Conservation (phyloP, 495 filamentous ascomycete species). For the Elaphomyces granulatus region DNA sequence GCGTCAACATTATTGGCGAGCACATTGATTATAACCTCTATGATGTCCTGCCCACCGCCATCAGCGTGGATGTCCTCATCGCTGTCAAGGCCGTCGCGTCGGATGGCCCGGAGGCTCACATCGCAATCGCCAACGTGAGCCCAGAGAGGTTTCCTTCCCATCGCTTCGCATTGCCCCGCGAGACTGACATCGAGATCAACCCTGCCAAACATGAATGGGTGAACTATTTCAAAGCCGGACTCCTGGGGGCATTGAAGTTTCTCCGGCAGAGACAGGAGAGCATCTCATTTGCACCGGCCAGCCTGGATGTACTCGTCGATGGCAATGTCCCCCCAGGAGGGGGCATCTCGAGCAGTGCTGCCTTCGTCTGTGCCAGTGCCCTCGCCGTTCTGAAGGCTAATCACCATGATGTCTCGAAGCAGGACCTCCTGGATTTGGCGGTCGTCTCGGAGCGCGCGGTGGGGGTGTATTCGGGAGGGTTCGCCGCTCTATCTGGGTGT, state of each 20-base stretch:
- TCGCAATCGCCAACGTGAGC: slow-evolving; percentile 67
- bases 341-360: slow-evolving; percentile 88
- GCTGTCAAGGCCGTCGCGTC: slow-evolving; percentile 51
- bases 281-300: slow-evolving; percentile 42
- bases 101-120: slow-evolving; percentile 24
- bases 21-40: slow-evolving; percentile 99
- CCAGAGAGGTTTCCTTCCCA: slow-evolving; percentile 58
- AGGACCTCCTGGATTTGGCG: slow-evolving; percentile 73
- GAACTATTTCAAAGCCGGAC: slow-evolving; percentile 93
- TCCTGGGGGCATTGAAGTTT: slow-evolving; percentile 66
- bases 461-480: slow-evolving; percentile 93
- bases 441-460: slow-evolving; percentile 90
- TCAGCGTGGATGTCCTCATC: slow-evolving; percentile 78
- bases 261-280: slow-evolving; percentile 49
- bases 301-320: slow-evolving; percentile 81
- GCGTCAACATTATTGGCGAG: slow-evolving; percentile 98
- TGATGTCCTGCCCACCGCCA: slow-evolving; percentile 88
- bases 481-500: too few relatives aligned
- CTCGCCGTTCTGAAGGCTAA: slow-evolving; percentile 81
- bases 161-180: slow-evolving; percentile 56
- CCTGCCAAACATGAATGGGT: slow-evolving; percentile 81
- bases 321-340: slow-evolving; percentile 85
- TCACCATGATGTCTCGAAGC: slow-evolving; percentile 74
- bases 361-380: slow-evolving; percentile 83
- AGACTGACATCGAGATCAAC: slow-evolving; percentile 65